Evolutionary conservation across 306 rosid species (phyloP), one percentile per base, ranked within the genome.

Genomic region (Vicia sativa): DNA sequence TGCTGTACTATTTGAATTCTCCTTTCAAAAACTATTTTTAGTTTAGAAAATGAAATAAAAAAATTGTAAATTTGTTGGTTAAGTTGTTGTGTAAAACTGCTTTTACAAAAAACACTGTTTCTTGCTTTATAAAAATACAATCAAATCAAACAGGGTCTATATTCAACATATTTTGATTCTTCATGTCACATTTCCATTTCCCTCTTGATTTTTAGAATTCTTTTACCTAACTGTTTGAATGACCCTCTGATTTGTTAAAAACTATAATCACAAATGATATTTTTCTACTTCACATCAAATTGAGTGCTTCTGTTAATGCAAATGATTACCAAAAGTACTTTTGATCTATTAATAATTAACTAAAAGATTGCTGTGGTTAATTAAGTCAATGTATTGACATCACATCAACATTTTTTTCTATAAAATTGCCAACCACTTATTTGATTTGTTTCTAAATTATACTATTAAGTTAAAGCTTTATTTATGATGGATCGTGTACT

Each of bases 211-310:
- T 67, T 57, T 34, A 11, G 29, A 13, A 28, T 13, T 19, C 29
- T 50, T 50, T 11, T 65, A 6, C 7, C 26, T 10, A 46, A 35
- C 61, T 38, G 28, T 46, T 34, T n/a, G 37, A 58, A 35, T 57
- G 45, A 46, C 5, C 31, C 31, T 28, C 31, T 4, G 31, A 28
- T 34, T 5, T 37, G 18, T 18, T 67, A 55, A 42, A 75, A 75
- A 75, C 34, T 39, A 26, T 39, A 70, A 50, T 61, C 50, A 19
- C 42, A 25, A 49, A 23, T 41, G 65, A 55, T 14, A 3, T 41
- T 56, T 15, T 70, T 70, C n/a, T 39, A 11, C 53, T 39, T 39
- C 28, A 37, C 63, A 38, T 13, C 37, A 68, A 52, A 62, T 11
- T 39, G 13, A 12, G 65, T 59, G 41, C 14, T 59, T 45, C 43